These are phyloP conservation scores for Penicillium paxilli DNA, from an alignment of 495 filamentous ascomycete genomes.

Conservation along the genomic window DNA sequence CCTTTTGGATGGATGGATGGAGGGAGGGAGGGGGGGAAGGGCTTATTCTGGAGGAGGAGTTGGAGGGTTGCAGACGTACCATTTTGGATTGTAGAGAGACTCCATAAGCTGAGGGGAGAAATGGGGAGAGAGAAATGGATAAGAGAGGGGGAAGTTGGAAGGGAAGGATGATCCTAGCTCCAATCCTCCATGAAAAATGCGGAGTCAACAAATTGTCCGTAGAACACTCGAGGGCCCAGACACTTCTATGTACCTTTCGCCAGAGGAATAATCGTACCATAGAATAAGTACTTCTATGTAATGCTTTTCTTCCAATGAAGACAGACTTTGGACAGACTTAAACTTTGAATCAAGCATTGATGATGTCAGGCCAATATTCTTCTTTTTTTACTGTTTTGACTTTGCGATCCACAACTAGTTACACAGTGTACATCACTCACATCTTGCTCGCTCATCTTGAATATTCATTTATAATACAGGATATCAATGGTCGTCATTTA, in stretches of 20 bases:
- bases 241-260: too few relatives aligned
- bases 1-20: too few relatives aligned
- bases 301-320: too few relatives aligned
- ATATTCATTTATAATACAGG: too few relatives aligned
- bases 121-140: background rate
- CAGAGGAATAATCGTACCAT: too few relatives aligned
- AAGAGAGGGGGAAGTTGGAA: background rate
- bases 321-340: constrained; percentile 6
- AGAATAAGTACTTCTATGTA: too few relatives aligned
- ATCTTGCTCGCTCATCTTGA: background rate
- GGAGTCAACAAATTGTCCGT: background rate
- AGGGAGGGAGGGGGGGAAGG: too few relatives aligned
- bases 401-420: too few relatives aligned
- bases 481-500: background rate
- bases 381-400: background rate
- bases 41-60: background rate
- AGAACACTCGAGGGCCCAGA: too few relatives aligned
- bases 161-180: background rate
- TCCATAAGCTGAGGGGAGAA: constrained; percentile 16
- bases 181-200: background rate
- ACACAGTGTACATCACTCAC: too few relatives aligned
- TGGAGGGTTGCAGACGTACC: constrained; percentile 24
- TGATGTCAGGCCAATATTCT: constrained; percentile 3
- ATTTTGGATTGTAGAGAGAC: constrained; percentile 24
- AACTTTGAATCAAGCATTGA: constrained; percentile 2